Conservation (phyloP, 2,329 filamentous ascomycete species). For the Blastomyces percursus region DNA sequence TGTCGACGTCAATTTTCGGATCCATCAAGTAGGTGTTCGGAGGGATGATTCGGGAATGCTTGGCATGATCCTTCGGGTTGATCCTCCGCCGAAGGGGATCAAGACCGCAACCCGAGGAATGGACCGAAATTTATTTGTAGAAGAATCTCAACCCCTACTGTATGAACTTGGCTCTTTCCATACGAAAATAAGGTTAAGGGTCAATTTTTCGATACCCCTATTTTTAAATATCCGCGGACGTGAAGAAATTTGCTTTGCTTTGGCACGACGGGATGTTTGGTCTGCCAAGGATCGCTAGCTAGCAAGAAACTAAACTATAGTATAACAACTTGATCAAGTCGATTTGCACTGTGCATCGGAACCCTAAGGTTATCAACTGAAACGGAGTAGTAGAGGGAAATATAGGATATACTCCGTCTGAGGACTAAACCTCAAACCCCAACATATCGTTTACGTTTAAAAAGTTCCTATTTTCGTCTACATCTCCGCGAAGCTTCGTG, state of each 20-base stretch:
- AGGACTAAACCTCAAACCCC: not conserved
- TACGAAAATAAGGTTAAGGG: not conserved
- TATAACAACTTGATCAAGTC: no score
- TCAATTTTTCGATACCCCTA: not conserved
- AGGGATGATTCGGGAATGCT: not conserved
- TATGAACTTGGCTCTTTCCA: not conserved
- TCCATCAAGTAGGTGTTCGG: not conserved
- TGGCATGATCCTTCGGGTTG: not conserved
- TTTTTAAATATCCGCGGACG: not conserved
- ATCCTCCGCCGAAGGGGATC: not conserved
- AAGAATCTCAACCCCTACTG: no score
- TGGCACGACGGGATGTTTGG: not conserved
- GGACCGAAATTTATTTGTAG: not conserved
- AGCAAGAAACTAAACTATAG: no score
- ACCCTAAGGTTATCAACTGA: no score
- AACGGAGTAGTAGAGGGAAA: no score
- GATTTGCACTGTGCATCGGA: no score
- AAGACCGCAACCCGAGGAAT: not conserved
- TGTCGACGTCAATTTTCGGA: not conserved
- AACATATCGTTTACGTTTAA: not conserved
- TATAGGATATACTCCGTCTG: not conserved
- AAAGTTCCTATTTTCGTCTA: not conserved
- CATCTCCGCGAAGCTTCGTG: not conserved
- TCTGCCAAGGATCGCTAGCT: not conserved
- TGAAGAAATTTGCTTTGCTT: not conserved